phyloP scores from a whole-genome alignment of 2,329 filamentous ascomycete genomes.

The Diaporthe capsici region DNA sequence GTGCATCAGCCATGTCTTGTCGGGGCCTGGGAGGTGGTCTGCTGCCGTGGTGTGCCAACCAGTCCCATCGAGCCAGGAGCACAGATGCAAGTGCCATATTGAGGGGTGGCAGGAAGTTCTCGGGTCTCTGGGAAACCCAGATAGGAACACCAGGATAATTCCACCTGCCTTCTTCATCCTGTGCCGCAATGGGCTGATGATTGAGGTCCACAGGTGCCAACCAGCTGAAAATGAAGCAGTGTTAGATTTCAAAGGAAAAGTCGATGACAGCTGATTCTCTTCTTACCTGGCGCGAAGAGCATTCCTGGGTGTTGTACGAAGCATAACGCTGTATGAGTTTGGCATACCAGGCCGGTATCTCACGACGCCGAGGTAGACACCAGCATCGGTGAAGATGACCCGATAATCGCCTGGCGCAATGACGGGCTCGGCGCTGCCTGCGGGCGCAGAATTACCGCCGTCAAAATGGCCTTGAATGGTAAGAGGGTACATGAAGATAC shows the following conservation, averaged over 20 bases:
- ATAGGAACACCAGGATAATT: slow-evolving; percentile 11
- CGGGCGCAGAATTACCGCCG: not conserved
- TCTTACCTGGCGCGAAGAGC: not conserved
- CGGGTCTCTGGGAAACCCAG: not conserved
- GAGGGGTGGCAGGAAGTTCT: slow-evolving; percentile 1
- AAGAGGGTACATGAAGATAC: slow-evolving; percentile 5
- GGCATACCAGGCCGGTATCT: slow-evolving; percentile 5
- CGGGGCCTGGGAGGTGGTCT: not conserved
- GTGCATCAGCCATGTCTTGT: not conserved
- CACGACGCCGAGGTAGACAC: not conserved
- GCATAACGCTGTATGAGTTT: not conserved
- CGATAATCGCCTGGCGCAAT: slow-evolving; percentile 6
- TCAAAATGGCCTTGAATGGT: slow-evolving; percentile 18
- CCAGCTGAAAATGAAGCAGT: not conserved
- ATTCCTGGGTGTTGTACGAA: not conserved
- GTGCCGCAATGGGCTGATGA: not conserved
- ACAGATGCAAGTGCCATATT: not conserved
- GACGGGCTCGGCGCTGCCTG: not conserved
- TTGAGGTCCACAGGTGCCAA: not conserved
- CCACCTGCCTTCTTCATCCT: not conserved
- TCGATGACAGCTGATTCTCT: no score
- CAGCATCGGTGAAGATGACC: slow-evolving; percentile 1
- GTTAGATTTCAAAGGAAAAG: not conserved
- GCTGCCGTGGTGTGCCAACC: not conserved
- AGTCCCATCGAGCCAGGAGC: not conserved